These are phyloP conservation scores for Mycena haematopus DNA, from an alignment of 768 basidiomycete genomes.

Conservation along the genomic window DNA sequence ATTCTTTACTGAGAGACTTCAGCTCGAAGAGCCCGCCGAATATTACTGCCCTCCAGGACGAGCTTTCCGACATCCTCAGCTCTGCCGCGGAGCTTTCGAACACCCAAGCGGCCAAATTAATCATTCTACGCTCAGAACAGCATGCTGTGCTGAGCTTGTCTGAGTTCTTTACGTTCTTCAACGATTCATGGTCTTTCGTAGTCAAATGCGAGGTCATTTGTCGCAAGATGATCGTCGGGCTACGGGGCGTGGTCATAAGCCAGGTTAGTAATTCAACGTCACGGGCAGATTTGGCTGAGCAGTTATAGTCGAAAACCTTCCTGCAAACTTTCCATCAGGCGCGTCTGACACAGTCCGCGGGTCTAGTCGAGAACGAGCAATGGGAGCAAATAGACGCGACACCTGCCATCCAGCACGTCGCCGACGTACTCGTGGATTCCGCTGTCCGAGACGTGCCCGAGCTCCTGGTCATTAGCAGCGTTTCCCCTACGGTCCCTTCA, in stretches of 20 bases:
- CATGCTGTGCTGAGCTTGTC: constrained; percentile 75
- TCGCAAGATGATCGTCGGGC: constrained; percentile 89
- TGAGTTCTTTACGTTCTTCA: constrained; percentile 84
- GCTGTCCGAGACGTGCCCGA: constrained; percentile 85
- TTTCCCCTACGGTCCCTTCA: constrained; percentile 25
- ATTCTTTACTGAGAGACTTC: constrained; percentile 6
- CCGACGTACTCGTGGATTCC: constrained; percentile 76
- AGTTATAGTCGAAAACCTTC: constrained; percentile 80
- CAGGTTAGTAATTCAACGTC: constrained; percentile 58
- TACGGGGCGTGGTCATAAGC: constrained; percentile 83
- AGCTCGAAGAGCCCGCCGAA: constrained; percentile 50
- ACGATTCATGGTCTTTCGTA: constrained; percentile 89
- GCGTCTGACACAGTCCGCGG: constrained; percentile 80
- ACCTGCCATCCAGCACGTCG: constrained; percentile 66
- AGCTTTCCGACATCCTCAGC: constrained; percentile 77
- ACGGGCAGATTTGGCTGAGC: constrained; percentile 12
- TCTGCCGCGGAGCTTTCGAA: constrained; percentile 88
- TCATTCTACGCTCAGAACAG: constrained; percentile 77
- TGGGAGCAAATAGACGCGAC: constrained; percentile 88
- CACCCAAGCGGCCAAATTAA: constrained; percentile 78
- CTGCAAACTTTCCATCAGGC: constrained; percentile 85
- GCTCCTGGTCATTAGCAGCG: constrained; percentile 50
- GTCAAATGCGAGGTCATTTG: constrained; percentile 86
- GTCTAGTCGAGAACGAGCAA: constrained; percentile 93
- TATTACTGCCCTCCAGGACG: constrained; percentile 59